Conservation (phyloP, 257 asterid genomes). For the Scutellaria baicalensis region DNA sequence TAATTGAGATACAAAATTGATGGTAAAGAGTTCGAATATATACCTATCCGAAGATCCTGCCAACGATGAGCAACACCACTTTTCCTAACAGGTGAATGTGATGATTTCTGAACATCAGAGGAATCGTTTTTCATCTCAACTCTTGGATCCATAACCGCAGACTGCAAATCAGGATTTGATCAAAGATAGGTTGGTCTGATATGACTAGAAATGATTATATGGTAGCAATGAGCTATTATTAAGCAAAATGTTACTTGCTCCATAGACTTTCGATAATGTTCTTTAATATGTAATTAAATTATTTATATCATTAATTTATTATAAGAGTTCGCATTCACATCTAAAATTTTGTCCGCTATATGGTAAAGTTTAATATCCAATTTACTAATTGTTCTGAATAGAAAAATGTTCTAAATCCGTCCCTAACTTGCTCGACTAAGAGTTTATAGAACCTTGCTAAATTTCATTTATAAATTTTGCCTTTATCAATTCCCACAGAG, state of each 20-base stretch:
- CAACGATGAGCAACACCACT: conserved; percentile 95
- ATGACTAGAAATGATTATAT: not conserved
- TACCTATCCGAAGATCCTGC: conserved; percentile 98
- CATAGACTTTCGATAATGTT: too few relatives aligned
- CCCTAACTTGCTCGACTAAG: too few relatives aligned
- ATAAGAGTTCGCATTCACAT: too few relatives aligned
- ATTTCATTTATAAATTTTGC: not conserved
- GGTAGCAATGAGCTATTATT: not conserved
- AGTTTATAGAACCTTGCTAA: not conserved
- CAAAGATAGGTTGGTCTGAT: not conserved
- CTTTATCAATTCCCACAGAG: not conserved
- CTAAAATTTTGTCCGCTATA: too few relatives aligned
- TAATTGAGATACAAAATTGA: not conserved
- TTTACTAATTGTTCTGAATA: too few relatives aligned
- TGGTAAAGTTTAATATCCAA: too few relatives aligned
- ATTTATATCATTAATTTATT: too few relatives aligned
- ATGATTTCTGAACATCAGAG: conserved; percentile 19
- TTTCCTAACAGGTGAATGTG: conserved; percentile 72
- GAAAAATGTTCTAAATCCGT: too few relatives aligned
- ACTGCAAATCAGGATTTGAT: conserved; percentile 14
- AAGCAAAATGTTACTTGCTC: not conserved
- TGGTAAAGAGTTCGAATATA: conserved; percentile 10
- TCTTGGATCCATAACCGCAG: conserved; percentile 55
- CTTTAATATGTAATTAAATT: too few relatives aligned
- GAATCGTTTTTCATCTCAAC: conserved; percentile 34